phyloP scores from a whole-genome alignment of 352 stramenopile genomes.

The Phytopythium boreale region DNA sequence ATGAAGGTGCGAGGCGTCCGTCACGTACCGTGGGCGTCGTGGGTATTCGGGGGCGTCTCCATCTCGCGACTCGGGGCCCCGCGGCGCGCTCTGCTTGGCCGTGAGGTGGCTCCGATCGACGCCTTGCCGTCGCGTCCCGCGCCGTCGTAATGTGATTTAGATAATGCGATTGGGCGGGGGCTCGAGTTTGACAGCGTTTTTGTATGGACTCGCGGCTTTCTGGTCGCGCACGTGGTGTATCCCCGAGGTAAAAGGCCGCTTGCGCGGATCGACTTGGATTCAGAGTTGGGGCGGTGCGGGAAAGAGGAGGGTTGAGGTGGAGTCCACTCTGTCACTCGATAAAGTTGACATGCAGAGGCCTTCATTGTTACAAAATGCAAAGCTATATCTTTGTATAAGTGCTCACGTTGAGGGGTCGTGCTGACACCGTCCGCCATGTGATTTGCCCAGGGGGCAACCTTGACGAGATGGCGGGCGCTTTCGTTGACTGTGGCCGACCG shows the following conservation, averaged over 20 bases:
- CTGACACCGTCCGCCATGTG: background rate
- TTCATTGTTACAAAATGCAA: no score
- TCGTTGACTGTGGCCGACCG: background rate
- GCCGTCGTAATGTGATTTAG: background rate
- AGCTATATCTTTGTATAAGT: background rate
- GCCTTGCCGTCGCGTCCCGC: background rate
- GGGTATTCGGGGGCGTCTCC: background rate
- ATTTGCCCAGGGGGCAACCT: background rate
- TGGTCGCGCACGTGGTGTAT: background rate
- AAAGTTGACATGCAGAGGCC: background rate
- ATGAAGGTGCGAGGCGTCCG: background rate
- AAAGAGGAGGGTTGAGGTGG: background rate
- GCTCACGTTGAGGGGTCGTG: background rate
- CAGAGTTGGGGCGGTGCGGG: background rate
- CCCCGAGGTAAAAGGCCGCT: background rate
- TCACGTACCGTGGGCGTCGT: constrained; percentile 1
- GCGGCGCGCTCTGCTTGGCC: background rate
- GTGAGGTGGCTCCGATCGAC: background rate
- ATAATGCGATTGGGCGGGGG: background rate
- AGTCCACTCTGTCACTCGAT: background rate
- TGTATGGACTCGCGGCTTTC: background rate
- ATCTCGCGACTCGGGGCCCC: background rate
- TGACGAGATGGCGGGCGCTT: background rate
- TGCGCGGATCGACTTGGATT: background rate
- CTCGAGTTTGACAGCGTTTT: background rate